Base-by-base conservation (phyloP, 2,329 filamentous ascomycete species). In the Arthrinium phaeospermum region DNA sequence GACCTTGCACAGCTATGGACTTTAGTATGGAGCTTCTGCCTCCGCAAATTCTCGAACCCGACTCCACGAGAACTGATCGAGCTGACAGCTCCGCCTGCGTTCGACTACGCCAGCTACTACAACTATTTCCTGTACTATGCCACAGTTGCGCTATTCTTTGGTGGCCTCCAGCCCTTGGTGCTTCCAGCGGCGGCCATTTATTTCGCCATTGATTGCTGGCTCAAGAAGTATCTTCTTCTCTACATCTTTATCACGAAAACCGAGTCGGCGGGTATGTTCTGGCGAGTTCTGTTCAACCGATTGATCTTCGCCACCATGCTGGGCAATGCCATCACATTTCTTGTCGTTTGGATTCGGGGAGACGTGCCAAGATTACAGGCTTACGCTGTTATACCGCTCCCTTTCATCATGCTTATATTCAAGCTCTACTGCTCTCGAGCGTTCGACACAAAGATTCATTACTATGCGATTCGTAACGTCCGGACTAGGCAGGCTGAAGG, bases 231-330 rank as follows among this genome's bases (percentile, higher is more conserved):
- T 79, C 86, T 98, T 67, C 85, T 98, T 51, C 88, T 98, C 76
- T 98, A 99, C 83, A 93, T 98, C 75, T 98, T 98, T 79, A 90
- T 97, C 75, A 99, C 96, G 67, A 99, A 98, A 85, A 98, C 93
- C 41, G 96, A 99, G 80, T 98, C 95, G 0, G 96, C 95, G 12
- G 96, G 96, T 69, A 90, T 93, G 80, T 98, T 94, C 80, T 99
- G 96, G 96, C 91, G 94, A 24, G 90, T 95, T 0, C 82, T 98
- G 8, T 97, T 94, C 87, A 99, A 99, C 82, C 93, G 96, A n/a
- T 87, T 98, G 81, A 85, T 98, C 34, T 96, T 98, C 77, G 94
- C 91, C 41, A 87, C 91, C 0, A 89, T 97, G 41, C 85, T 99
- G 12, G 89, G 94, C 47, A 95, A 98, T 77, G 80, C 94, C 13